A percentile compares a stretch with the other conserved stretches of the same genome.
Evolutionary conservation across 345 rosid genomes (phyloP).

Genomic region (Pistacia integerrima): DNA sequence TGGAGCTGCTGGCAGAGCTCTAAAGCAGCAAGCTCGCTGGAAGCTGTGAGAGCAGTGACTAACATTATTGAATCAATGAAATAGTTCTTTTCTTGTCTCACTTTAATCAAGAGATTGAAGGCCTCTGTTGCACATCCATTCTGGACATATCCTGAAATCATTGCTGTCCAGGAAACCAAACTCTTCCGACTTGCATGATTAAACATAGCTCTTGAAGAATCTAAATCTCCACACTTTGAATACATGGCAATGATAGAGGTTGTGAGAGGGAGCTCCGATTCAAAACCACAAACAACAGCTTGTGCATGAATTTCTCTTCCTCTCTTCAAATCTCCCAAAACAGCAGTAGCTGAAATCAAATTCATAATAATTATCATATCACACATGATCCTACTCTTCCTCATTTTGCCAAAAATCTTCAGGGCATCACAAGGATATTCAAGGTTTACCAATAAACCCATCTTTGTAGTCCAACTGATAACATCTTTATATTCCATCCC

Average conservation of each 20-base stretch:
- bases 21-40: conserved; percentile 33
- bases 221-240: conserved; percentile 45
- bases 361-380: conserved; percentile 37
- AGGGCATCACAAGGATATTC: conserved; percentile 35
- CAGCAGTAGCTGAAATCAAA: conserved; percentile 39
- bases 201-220: conserved; percentile 38
- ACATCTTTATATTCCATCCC: conserved; percentile 40
- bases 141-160: conserved; percentile 42
- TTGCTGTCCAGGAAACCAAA: conserved; percentile 50
- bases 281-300: conserved; percentile 33
- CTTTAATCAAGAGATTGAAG: conserved; percentile 31
- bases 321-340: conserved; percentile 37
- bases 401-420: conserved; percentile 34
- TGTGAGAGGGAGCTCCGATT: conserved; percentile 27
- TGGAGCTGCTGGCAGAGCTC: conserved; percentile 48
- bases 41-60: conserved; percentile 33
- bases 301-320: conserved; percentile 50
- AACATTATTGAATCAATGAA: conserved; percentile 38
- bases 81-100: conserved; percentile 26
- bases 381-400: conserved; percentile 15
- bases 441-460: conserved; percentile 36
- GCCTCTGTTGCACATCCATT: conserved; percentile 43
- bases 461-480: conserved; percentile 45
- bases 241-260: conserved; percentile 50
- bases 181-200: conserved; percentile 31